A percentile compares a stretch with the other conserved stretches of the same genome.
These are phyloP conservation scores for Vicia sativa DNA, from an alignment of 306 rosid species.

Conservation along the genomic window DNA sequence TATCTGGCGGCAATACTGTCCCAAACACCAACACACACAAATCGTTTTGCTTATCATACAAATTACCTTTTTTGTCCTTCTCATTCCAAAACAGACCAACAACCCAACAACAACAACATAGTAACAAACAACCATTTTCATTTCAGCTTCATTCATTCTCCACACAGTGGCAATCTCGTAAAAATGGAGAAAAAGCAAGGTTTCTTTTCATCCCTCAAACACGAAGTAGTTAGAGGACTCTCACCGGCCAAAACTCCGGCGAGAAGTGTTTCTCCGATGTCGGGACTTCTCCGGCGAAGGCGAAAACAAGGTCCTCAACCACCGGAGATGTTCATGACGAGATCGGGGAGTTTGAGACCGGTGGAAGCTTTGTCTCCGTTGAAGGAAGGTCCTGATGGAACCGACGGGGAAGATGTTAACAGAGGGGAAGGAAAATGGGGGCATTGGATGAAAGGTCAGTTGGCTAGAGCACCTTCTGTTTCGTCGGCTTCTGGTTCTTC, in stretches of 20 bases:
- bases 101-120: not conserved
- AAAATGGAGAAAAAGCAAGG: constrained; percentile 90
- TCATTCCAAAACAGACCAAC: constrained; percentile 2
- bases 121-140: not conserved
- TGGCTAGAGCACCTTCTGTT: constrained; percentile 75
- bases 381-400: constrained; percentile 92
- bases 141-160: constrained; percentile 20
- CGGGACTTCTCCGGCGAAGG: constrained; percentile 69
- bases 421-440: constrained; percentile 80
- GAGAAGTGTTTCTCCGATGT: constrained; percentile 69
- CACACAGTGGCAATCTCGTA: constrained; percentile 27
- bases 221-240: constrained; percentile 82
- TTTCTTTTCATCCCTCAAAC: constrained; percentile 77
- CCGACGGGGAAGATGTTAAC: constrained; percentile 60
- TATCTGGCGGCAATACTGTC: constrained; percentile 51
- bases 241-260: constrained; percentile 86
- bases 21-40: constrained; percentile 4
- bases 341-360: constrained; percentile 90
- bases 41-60: constrained; percentile 30
- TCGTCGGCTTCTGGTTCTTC: constrained; percentile 60
- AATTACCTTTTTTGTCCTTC: not conserved
- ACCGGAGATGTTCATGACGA: constrained; percentile 63
- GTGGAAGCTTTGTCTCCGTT: constrained; percentile 91
- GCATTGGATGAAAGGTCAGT: constrained; percentile 88
- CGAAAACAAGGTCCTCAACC: constrained; percentile 61